Conservation (phyloP, 768 basidiomycete genomes). For the Cystoderma amianthinum region DNA sequence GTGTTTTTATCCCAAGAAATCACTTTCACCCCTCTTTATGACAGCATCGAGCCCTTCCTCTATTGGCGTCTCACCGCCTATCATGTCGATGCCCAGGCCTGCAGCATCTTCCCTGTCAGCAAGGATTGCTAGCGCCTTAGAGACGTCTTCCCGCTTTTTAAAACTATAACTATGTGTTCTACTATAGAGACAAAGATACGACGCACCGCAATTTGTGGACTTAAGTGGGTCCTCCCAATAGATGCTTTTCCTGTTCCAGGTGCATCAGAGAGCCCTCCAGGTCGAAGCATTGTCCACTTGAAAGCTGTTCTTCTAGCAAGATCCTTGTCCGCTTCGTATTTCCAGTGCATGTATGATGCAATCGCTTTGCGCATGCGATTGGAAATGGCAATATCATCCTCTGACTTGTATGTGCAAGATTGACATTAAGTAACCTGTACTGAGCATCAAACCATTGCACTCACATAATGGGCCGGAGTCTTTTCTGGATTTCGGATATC, state of each 20-base stretch:
- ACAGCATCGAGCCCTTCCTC: conserved; percentile 39
- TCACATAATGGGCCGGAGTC: conserved; percentile 45
- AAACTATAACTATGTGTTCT: not conserved
- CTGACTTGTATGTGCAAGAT: conserved; percentile 22
- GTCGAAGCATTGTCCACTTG: conserved; percentile 62
- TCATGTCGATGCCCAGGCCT: conserved; percentile 54
- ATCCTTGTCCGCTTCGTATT: conserved; percentile 45
- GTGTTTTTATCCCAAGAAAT: conserved; percentile 29
- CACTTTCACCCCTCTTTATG: conserved; percentile 41
- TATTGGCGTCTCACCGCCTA: conserved; percentile 42
- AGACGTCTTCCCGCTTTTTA: conserved; percentile 52
- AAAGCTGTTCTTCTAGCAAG: conserved; percentile 42
- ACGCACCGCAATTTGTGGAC: conserved; percentile 39
- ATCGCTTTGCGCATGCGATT: conserved; percentile 38
- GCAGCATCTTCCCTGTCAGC: conserved; percentile 44
- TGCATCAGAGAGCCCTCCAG: conserved; percentile 47
- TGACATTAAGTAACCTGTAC: too few relatives aligned
- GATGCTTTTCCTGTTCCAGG: conserved; percentile 42
- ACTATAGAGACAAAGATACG: not conserved
- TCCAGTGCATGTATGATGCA: conserved; percentile 37
- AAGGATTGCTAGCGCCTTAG: conserved; percentile 36
- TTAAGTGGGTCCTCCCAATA: conserved; percentile 50
- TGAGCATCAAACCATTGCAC: conserved; percentile 9
- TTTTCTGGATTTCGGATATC: conserved; percentile 46
- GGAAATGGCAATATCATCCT: conserved; percentile 36